Base-by-base conservation (phyloP, 2,329 filamentous ascomycete species). In the Trichoderma breve region DNA sequence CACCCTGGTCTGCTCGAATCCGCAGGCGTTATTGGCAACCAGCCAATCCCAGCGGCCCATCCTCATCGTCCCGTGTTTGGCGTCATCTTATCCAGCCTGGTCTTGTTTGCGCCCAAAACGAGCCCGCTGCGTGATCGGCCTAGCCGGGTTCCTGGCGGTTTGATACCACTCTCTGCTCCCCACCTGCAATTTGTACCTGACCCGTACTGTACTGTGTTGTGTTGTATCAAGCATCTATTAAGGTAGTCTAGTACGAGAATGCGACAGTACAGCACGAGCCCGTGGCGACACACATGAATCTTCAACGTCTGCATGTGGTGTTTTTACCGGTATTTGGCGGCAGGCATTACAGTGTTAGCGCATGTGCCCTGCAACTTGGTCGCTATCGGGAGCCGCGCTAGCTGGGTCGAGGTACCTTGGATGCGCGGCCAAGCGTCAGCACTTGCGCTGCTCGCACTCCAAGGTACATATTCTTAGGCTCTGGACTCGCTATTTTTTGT, bases 61-160 rank as follows among this genome's bases (percentile, higher is more conserved):
- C 36, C 57, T 51, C 53, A 51, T 60, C 70, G 70, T 66, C 70
- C 62, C 70, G 70, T 66, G 62, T 71, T 71, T 71, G 70, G 70
- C 70, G 70, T 66, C 70, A 71, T 43, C 39, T n/a, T 43, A 36
- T 65, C 28, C 9, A 53, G 36, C 51, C 51, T 18, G 61, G 34
- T 15, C 30, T 18, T 65, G 36, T 70, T 64, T 14, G 68, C 34
- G 28, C 39, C 43, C 68, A 70, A 55, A 39, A 36, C 47, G 53
- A 60, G 32, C n/a, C 53, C 47, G 67, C n/a, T 61, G 36, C 26
- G 36, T 34, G 32, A 70, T 70, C 66, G 66, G 66, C 66, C 66
- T 30, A 51, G 55, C 66, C 66, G 66, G 36, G 11, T 24, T 39
- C 36, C 53, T 60, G 57, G 30, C 57, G 57, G 57, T 32, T 61